Evolutionary conservation across 345 rosid genomes (phyloP).

Genomic region (Brassica rapa): DNA sequence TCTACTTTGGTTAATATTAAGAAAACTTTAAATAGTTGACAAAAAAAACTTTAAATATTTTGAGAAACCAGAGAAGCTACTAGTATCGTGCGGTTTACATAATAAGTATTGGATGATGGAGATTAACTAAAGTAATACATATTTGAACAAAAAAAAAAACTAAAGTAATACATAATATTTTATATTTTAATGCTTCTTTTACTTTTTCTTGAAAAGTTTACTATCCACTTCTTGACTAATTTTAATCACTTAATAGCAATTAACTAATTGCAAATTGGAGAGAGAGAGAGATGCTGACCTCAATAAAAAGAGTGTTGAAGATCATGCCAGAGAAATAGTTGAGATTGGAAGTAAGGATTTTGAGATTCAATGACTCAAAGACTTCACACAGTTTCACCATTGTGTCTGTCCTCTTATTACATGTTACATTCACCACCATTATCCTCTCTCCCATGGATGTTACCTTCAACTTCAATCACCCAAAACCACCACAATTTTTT

Average conservation of each 20-base stretch:
- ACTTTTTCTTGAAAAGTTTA: slow-evolving; percentile 27
- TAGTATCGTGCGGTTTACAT: not conserved
- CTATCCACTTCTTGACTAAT: slow-evolving; percentile 31
- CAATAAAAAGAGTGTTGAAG: slow-evolving; percentile 71
- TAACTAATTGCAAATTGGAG: not conserved
- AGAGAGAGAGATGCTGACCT: slow-evolving; percentile 52
- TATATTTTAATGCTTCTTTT: slow-evolving; percentile 13
- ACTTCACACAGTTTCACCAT: slow-evolving; percentile 85
- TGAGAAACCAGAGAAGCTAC: not conserved
- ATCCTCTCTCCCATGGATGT: slow-evolving; percentile 71
- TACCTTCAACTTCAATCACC: slow-evolving; percentile 60
- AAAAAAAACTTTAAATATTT: not conserved
- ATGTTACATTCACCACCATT: slow-evolving; percentile 75
- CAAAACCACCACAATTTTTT: not conserved
- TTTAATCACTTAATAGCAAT: slow-evolving; percentile 11
- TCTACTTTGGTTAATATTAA: not conserved
- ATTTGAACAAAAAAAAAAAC: not conserved
- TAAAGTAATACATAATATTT: not conserved
- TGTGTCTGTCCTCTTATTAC: slow-evolving; percentile 76
- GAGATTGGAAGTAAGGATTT: slow-evolving; percentile 76
- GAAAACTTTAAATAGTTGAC: no score
- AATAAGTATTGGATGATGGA: slow-evolving; percentile 3
- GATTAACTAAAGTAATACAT: slow-evolving; percentile 5
- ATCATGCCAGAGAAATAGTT: slow-evolving; percentile 72
- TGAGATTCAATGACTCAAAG: slow-evolving; percentile 78